Conservation (phyloP, 129 eudicot species). For the Lactuca sativa region DNA sequence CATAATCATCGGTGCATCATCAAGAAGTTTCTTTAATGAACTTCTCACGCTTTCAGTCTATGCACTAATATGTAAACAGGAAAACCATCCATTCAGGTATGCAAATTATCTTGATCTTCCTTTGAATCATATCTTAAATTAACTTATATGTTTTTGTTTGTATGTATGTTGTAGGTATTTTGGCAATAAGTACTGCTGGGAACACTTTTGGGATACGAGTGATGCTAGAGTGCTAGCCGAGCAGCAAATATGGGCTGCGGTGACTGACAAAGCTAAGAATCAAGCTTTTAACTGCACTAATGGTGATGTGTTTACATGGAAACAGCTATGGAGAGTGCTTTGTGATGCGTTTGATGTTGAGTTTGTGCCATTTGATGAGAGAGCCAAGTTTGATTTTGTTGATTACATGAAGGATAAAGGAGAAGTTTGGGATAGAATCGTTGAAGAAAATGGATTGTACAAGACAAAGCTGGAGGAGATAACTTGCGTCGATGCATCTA, state of each 20-base stretch:
- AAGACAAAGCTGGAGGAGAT: conserved; percentile 31
- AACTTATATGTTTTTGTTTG: too few relatives aligned
- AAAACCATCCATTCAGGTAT: conserved; percentile 25
- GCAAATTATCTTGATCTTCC: too few relatives aligned
- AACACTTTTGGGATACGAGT: conserved; percentile 31
- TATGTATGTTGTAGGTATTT: not conserved
- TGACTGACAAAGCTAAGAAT: conserved; percentile 30
- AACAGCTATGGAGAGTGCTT: conserved; percentile 27
- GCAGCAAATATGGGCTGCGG: conserved; percentile 38
- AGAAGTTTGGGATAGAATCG: conserved; percentile 26
- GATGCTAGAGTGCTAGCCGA: conserved; percentile 36
- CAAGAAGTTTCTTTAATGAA: not conserved
- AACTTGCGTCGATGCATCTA: not conserved
- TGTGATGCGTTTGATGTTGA: conserved; percentile 25
- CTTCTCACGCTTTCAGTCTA: conserved; percentile 6
- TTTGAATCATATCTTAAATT: too few relatives aligned
- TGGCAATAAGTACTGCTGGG: conserved; percentile 32
- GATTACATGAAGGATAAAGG: conserved; percentile 26
- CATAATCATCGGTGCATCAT: conserved; percentile 25
- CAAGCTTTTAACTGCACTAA: conserved; percentile 42
- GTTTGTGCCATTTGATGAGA: conserved; percentile 17
- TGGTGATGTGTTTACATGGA: conserved; percentile 41
- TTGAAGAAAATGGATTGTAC: conserved; percentile 23
- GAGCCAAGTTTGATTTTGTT: conserved; percentile 7
- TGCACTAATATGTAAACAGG: conserved; percentile 25